Evolutionary conservation across 805 yeast genomes (phyloP).

Genomic region (Yamadazyma philogaea): DNA sequence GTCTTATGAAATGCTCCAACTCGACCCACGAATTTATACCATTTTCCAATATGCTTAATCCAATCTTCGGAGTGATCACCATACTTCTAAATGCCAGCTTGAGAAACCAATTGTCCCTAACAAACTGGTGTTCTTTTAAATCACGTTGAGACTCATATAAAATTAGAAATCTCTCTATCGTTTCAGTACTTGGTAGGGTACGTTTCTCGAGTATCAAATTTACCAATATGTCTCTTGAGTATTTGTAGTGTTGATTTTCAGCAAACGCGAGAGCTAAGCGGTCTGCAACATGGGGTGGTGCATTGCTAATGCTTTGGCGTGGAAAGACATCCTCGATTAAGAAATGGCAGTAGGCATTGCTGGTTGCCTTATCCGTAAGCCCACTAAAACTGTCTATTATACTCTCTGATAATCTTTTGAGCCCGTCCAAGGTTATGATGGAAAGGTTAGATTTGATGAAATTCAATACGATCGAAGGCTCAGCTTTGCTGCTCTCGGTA

Average conservation of each 20-base stretch:
- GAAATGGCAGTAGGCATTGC: neutral
- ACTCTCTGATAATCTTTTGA: neutral
- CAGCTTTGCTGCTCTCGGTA: neutral
- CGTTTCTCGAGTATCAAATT: slow-evolving; percentile 1
- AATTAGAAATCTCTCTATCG: slow-evolving; percentile 6
- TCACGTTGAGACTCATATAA: neutral
- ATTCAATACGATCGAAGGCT: neutral
- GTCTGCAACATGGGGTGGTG: slow-evolving; percentile 6
- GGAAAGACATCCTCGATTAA: neutral
- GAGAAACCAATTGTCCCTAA: slow-evolving; percentile 10
- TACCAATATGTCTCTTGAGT: neutral
- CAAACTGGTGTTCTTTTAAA: slow-evolving; percentile 4
- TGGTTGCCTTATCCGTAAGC: neutral
- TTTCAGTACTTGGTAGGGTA: slow-evolving; percentile 3
- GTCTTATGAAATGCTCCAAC: slow-evolving; percentile 10
- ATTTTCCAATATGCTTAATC: neutral
- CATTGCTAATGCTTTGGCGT: neutral
- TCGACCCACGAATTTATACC: slow-evolving; percentile 8
- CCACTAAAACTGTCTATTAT: neutral
- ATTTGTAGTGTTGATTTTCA: neutral
- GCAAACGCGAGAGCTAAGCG: slow-evolving; percentile 1
- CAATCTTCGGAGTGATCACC: neutral
- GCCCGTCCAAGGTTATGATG: neutral
- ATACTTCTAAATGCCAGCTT: slow-evolving; percentile 10
- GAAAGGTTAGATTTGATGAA: neutral